Evolutionary conservation across 805 yeast genomes (phyloP).

Genomic region (Candida wancherniae): DNA sequence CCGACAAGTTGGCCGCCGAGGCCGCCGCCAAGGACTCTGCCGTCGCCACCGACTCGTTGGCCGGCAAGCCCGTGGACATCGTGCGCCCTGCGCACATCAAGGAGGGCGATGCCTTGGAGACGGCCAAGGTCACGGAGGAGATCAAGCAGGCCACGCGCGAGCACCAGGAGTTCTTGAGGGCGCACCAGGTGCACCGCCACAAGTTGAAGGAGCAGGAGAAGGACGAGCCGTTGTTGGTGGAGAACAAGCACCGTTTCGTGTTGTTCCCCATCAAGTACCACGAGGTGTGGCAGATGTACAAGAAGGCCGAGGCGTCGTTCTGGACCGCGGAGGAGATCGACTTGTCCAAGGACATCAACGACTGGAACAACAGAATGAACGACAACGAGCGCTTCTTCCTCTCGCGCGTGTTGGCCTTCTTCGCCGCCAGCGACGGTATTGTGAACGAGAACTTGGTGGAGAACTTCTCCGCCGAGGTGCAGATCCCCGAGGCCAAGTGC

Average conservation of each 20-base stretch:
- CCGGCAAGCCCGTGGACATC: slow-evolving; percentile 18
- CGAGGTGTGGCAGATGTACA: slow-evolving; percentile 98
- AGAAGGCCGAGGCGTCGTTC: slow-evolving; percentile 98
- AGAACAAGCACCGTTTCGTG: slow-evolving; percentile 85
- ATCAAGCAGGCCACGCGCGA: slow-evolving; percentile 22
- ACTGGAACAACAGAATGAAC: slow-evolving; percentile 87
- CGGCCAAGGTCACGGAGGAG: slow-evolving; percentile 22
- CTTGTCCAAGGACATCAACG: slow-evolving; percentile 82
- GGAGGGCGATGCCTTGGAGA: slow-evolving; percentile 18
- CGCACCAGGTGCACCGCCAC: slow-evolving; percentile 70
- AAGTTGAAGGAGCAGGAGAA: slow-evolving; percentile 68
- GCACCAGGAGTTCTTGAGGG: slow-evolving; percentile 54
- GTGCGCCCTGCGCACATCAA: slow-evolving; percentile 16
- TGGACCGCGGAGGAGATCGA: slow-evolving; percentile 99
- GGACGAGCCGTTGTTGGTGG: slow-evolving; percentile 83
- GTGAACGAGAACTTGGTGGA: slow-evolving; percentile 97
- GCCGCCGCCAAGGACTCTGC: slow-evolving; percentile 16
- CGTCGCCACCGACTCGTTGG: slow-evolving; percentile 16
- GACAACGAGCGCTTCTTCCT: slow-evolving; percentile 91
- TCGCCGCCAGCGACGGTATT: slow-evolving; percentile 98
- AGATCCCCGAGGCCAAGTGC: slow-evolving; percentile 95
- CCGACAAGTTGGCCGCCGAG: slow-evolving; percentile 41
- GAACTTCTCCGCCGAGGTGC: slow-evolving; percentile 96
- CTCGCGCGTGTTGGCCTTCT: slow-evolving; percentile 91
- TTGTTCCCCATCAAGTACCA: slow-evolving; percentile 94